These are phyloP conservation scores for Trichomonas gallinae DNA, from an alignment of 208 protist genomes.

Conservation along the genomic window DNA sequence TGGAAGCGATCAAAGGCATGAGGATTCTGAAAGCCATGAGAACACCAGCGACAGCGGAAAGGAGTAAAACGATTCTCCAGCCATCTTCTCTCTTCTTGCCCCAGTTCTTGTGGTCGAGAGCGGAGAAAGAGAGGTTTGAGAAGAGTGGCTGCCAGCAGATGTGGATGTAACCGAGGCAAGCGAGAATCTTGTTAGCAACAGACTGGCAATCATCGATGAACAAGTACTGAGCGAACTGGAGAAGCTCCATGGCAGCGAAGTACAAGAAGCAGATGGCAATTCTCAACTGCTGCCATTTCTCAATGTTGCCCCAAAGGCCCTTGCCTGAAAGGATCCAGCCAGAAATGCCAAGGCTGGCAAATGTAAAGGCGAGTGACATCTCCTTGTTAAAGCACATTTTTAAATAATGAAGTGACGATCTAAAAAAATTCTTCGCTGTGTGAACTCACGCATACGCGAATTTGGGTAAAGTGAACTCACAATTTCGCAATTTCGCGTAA, in stretches of 20 bases:
- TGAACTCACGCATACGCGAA: too few species aligned
- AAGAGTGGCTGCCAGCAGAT: conserved; percentile 42
- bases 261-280: conserved; percentile 20
- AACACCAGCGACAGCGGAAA: neutral
- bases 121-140: conserved; percentile 23
- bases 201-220: conserved; percentile 30
- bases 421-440: too few species aligned
- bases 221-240: conserved; percentile 37
- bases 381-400: conserved; percentile 11
- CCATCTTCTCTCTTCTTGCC: neutral
- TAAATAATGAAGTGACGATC: too few species aligned
- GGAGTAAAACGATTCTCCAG: neutral
- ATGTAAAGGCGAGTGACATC: neutral
- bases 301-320: neutral
- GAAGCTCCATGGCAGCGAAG: conserved; percentile 35
- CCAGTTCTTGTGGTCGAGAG: neutral
- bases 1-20: neutral
- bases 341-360: neutral
- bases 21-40: neutral
- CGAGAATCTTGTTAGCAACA: conserved; percentile 28
- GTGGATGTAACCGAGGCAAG: conserved; percentile 30
- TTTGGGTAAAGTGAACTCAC: too few species aligned
- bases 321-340: neutral
- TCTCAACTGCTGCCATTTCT: neutral
- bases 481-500: too few species aligned